Base-by-base conservation (phyloP, 352 stramenopile species). In the Pythium insidiosum region DNA sequence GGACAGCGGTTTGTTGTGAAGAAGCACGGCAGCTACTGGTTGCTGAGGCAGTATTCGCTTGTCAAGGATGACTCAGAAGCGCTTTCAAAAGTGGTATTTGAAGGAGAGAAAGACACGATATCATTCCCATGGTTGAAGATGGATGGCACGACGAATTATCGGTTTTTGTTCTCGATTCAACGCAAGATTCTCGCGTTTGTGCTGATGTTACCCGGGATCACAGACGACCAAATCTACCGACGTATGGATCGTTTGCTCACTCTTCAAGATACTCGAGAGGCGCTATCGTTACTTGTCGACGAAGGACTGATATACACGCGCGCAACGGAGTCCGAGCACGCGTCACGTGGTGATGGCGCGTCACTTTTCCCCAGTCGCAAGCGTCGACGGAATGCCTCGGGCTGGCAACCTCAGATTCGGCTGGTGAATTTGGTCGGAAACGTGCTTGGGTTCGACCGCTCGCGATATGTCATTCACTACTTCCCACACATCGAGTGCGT, bases 111-210 rank as follows among this genome's bases (percentile, higher is more conserved):
- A 52, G 68, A 89, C 38, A 82, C 67, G 33, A 50, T 87, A 7
- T 79, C 77, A 22, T 90, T 75, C 45, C 78, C 78, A 21, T 91
- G 78, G 78, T 61, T 88, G 21, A 87, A 87, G 51, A 91, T 88
- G 78, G 67, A 88, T 43, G 75, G 78, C 22, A 69, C 62, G 39
- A 74, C 68, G 23, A 87, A 91, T 46, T 75, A 78, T 50, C 66
- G 61, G 21, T 91, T 91, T 41, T 28, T 91, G 13, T 83, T 87
- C 21, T 64, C 69, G 20, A 79, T 91, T 35, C 78, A 91, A 47
- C 78, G 78, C 34, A 88, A 85, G 44, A 37, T 91, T 33, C 48
- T 91, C 18, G 41, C 67, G 20, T 58, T 70, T 18, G 58, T 91
- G 25, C 29, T 88, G 30, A 39, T 75, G 40, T 50, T 50, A 2